A percentile compares a stretch with the other conserved stretches of the same genome.
Evolutionary conservation across 208 protist species (phyloP).

Genomic region (Lotmaria passim): DNA sequence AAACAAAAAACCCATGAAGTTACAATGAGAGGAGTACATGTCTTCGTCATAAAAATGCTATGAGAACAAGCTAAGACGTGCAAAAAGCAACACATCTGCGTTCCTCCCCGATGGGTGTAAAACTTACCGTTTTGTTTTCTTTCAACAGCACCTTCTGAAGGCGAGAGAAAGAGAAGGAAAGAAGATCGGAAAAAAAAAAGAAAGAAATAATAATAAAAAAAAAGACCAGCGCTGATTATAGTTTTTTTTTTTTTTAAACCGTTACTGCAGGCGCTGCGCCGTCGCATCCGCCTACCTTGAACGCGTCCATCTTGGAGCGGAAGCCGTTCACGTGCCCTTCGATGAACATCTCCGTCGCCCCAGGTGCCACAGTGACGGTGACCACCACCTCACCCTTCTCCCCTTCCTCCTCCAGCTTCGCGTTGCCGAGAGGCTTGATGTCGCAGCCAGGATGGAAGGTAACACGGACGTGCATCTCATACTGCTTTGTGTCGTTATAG

Average conservation of each 20-base stretch:
- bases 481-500: constrained; percentile 82
- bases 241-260: not conserved
- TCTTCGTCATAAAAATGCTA: no score
- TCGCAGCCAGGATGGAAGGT: constrained; percentile 69
- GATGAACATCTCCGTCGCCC: constrained; percentile 75
- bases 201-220: not conserved
- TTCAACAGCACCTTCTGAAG: not conserved
- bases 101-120: no score
- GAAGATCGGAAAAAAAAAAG: constrained; percentile 1
- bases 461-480: constrained; percentile 74
- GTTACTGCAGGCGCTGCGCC: not conserved
- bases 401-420: constrained; percentile 45
- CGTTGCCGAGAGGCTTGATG: constrained; percentile 65
- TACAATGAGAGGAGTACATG: no score
- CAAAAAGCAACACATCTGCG: no score
- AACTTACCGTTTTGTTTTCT: no score
- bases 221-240: not conserved
- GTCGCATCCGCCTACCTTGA: constrained; percentile 35
- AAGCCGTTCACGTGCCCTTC: constrained; percentile 65
- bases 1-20: no score
- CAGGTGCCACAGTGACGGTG: constrained; percentile 57
- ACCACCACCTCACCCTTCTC: constrained; percentile 51
- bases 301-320: constrained; percentile 67
- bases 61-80: no score
- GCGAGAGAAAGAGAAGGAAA: constrained; percentile 2